These are phyloP conservation scores for Suillus tomentosus DNA, from an alignment of 768 basidiomycete genomes.

Conservation along the genomic window DNA sequence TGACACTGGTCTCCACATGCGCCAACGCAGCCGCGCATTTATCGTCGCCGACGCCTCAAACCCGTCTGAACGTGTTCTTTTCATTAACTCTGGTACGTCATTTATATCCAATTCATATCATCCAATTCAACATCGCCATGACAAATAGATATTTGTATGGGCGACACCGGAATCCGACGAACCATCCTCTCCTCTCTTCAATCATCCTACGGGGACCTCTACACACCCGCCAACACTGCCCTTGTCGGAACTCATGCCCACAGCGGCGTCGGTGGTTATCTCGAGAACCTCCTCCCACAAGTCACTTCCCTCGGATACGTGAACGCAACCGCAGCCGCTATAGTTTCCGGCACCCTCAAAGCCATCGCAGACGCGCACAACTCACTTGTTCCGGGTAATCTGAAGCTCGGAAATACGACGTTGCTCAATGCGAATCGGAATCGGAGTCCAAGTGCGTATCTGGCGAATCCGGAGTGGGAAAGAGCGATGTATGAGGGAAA, in stretches of 20 bases:
- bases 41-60: conserved; percentile 65
- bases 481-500: conserved; percentile 66
- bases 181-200: conserved; percentile 63
- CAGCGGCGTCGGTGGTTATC: conserved; percentile 76
- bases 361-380: conserved; percentile 71
- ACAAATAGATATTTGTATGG: conserved; percentile 70
- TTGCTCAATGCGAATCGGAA: conserved; percentile 71
- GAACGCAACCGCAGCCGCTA: conserved; percentile 68
- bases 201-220: conserved; percentile 59
- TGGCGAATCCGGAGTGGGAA: conserved; percentile 73
- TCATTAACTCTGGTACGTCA: conserved; percentile 67
- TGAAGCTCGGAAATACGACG: conserved; percentile 70
- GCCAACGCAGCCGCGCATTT: conserved; percentile 75
- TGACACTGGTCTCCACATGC: conserved; percentile 77
- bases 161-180: conserved; percentile 74
- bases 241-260: conserved; percentile 78
- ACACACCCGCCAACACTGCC: conserved; percentile 71
- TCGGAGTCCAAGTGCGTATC: conserved; percentile 74
- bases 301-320: conserved; percentile 76
- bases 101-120: background rate
- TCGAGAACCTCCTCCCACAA: conserved; percentile 78
- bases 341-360: conserved; percentile 66
- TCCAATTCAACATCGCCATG: conserved; percentile 20
- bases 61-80: conserved; percentile 63
- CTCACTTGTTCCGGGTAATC: conserved; percentile 57